Base-by-base conservation (phyloP, 371 early-diverging fungal species). In the Cokeromyces recurvatus region DNA sequence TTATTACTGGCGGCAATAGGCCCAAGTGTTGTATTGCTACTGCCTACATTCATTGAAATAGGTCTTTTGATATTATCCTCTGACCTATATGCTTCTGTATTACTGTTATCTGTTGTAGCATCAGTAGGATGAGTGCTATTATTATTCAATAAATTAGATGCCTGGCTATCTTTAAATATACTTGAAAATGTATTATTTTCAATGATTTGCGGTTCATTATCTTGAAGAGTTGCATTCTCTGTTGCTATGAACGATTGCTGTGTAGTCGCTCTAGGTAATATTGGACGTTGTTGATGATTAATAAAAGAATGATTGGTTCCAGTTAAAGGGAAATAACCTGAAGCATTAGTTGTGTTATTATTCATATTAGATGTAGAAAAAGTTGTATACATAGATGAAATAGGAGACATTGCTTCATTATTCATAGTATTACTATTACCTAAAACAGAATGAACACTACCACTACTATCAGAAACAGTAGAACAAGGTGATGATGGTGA, bases 401-500 rank as follows among this genome's bases (percentile, higher is more conserved):
- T 9, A 1, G 55, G 49, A 0, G 55, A 48, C 16, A 38, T 36
- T 24, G 35, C 24, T 22, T 55, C 56, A 37, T 39, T 46, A 27
- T 12, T 38, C 12, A 32, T 31, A 0, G 27, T 25, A 39, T 2
- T 23, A 23, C 11, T 38, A 4, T 29, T 23, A 4, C 49, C 55
- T 6, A 45, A 25, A 24, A 41, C 21, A 0, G 67, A 67, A 20
- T 58, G 49, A 5, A 63, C 46, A 25, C 63, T 62, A 8, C 57
- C 45, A 19, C 62, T 67, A 21, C 66, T 64, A 37, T 71, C 71
- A 6, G 71, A 67, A 1, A 54, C 44, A 19, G 68, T 65, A 0
- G 68, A 65, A 9, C 53, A 43, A 5, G 72, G 72, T 5, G 68
- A 68, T 6, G 68, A 65, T 2, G 72, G 68, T 1, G 72, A 71